Percentiles rank a stretch among this genome's conserved stretches.
These are phyloP conservation scores for Pythium phragmiticola DNA, from an alignment of 352 stramenopile genomes.

Conservation along the genomic window DNA sequence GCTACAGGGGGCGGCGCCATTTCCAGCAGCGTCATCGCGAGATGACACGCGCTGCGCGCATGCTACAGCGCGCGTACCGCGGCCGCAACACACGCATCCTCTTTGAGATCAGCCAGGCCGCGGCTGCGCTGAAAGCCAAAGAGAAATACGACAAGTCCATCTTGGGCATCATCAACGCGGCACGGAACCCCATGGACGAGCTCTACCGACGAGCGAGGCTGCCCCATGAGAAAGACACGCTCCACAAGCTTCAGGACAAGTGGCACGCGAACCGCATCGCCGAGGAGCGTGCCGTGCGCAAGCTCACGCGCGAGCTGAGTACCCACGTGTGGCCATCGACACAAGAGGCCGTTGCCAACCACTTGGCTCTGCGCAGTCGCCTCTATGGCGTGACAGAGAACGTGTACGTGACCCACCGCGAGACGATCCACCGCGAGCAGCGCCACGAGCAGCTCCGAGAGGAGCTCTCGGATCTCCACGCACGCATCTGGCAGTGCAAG, in stretches of 20 bases:
- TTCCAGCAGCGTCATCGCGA: constrained; percentile 30
- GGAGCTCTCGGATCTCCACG: constrained; percentile 38
- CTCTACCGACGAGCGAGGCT: constrained; percentile 58
- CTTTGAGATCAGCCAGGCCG: constrained; percentile 56
- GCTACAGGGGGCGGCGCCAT: constrained; percentile 29
- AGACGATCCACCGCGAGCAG: constrained; percentile 37
- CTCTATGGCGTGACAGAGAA: constrained; percentile 72
- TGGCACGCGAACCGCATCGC: constrained; percentile 45
- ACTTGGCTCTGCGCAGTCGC: constrained; percentile 40
- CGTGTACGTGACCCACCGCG: constrained; percentile 59
- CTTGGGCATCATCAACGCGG: constrained; percentile 44
- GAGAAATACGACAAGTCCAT: constrained; percentile 58
- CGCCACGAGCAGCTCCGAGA: constrained; percentile 31
- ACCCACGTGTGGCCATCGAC: constrained; percentile 29
- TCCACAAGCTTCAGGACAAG: constrained; percentile 43
- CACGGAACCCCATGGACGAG: constrained; percentile 66
- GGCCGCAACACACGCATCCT: constrained; percentile 42
- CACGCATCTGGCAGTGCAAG: constrained; percentile 39
- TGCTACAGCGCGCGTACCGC: constrained; percentile 52
- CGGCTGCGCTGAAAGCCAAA: constrained; percentile 50
- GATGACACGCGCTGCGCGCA: constrained; percentile 35
- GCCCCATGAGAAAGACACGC: constrained; percentile 39
- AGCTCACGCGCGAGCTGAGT: constrained; percentile 38
- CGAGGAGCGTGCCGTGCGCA: constrained; percentile 50
- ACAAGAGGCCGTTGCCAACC: constrained; percentile 45